Evolutionary conservation across 2,329 filamentous ascomycete species (phyloP).

Genomic region (Colletotrichum sp.): DNA sequence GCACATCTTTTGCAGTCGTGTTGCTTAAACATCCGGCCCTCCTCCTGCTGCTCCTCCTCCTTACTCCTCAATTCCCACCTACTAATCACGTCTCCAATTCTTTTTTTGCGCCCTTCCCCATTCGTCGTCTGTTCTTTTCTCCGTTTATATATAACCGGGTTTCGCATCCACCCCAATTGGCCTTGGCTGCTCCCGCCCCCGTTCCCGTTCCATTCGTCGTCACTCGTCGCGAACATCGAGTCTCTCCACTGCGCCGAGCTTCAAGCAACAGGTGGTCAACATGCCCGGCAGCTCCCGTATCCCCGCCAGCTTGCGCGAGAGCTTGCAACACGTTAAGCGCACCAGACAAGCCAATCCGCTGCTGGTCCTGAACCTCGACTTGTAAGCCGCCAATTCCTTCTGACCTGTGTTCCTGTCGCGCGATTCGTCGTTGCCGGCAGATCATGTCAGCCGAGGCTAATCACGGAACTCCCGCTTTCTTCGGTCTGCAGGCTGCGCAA

Average conservation of each 20-base stretch:
- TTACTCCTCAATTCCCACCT: not conserved
- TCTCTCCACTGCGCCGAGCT: conserved; percentile 1
- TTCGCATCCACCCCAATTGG: conserved; percentile 1
- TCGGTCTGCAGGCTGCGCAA: conserved; percentile 71
- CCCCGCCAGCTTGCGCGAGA: conserved; percentile 73
- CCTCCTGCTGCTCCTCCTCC: not conserved
- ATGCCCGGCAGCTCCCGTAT: conserved; percentile 74
- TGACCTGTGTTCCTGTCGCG: not conserved
- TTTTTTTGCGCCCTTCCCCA: not conserved
- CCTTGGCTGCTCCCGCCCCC: not conserved
- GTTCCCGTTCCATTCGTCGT: not conserved
- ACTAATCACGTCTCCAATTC: conserved; percentile 6
- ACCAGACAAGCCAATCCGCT: conserved; percentile 60
- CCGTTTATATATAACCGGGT: conserved; percentile 2
- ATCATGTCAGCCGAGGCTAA: conserved; percentile 1
- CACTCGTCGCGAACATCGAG: conserved; percentile 8
- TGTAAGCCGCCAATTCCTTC: conserved; percentile 53
- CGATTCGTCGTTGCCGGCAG: not conserved
- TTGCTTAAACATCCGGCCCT: not conserved
- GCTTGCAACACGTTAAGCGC: conserved; percentile 65
- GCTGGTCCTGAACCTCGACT: conserved; percentile 68
- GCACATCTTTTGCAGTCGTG: not conserved
- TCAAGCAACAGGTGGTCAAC: conserved; percentile 23
- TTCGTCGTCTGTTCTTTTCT: not conserved
- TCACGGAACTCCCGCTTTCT: not conserved